Conservation (phyloP, 352 stramenopile species). For the Peronosclerospora sorghi region DNA sequence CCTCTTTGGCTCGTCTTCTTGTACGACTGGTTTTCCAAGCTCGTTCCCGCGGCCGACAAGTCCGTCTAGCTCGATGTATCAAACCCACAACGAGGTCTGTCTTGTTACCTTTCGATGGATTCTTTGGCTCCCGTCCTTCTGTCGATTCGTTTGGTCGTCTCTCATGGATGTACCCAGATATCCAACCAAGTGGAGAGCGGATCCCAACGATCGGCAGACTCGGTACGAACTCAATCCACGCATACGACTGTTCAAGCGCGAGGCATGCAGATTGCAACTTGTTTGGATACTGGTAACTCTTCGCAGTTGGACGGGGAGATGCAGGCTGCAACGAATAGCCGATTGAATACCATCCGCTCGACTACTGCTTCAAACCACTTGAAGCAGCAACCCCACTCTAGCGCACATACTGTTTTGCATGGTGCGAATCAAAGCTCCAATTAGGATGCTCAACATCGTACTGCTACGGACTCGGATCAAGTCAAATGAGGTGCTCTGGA, state of each 20-base stretch:
- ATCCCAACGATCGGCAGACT: constrained; percentile 1
- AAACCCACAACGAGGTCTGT: constrained; percentile 32
- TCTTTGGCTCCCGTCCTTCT: not conserved
- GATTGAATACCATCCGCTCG: constrained; percentile 1
- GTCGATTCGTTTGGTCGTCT: constrained; percentile 23
- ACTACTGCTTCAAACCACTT: constrained; percentile 7
- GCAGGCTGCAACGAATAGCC: constrained; percentile 12
- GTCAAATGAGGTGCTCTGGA: constrained; percentile 1
- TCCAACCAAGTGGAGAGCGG: constrained; percentile 11
- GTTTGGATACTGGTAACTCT: constrained; percentile 8
- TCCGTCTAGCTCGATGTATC: constrained; percentile 17
- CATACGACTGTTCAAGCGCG: constrained; percentile 15
- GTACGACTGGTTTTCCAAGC: constrained; percentile 19
- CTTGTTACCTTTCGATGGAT: not conserved
- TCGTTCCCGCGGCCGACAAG: constrained; percentile 22
- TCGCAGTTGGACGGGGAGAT: constrained; percentile 16
- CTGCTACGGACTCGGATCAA: constrained; percentile 7
- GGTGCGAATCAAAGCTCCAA: constrained; percentile 8
- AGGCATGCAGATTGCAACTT: constrained; percentile 5
- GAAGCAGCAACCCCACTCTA: constrained; percentile 6
- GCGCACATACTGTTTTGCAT: constrained; percentile 4
- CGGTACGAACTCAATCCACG: constrained; percentile 4
- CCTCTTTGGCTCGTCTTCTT: constrained; percentile 36
- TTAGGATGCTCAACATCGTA: constrained; percentile 5
- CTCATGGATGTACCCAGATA: constrained; percentile 5